phyloP scores from a whole-genome alignment of 1,284 basidiomycete species.

The Exobasidium cylindrosporum region DNA sequence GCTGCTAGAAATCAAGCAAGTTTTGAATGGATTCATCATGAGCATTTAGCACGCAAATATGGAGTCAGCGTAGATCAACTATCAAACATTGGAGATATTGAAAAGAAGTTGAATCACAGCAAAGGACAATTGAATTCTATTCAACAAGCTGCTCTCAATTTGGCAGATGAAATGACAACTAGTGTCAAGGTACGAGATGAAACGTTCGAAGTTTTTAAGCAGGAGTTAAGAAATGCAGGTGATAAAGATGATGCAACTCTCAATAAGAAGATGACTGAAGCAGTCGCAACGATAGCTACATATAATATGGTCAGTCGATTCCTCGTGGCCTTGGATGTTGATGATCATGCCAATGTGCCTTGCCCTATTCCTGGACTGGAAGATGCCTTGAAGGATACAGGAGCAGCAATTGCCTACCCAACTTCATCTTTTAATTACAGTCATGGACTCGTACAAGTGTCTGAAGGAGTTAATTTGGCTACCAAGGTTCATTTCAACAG shows the following conservation, averaged over 20 bases:
- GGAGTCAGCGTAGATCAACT: conserved; percentile 56
- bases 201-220: conserved; percentile 31
- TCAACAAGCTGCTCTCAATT: conserved; percentile 52
- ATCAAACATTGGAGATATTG: conserved; percentile 53
- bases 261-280: conserved; percentile 55
- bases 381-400: conserved; percentile 20
- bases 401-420: conserved; percentile 14
- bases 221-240: conserved; percentile 48
- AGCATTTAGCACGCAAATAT: conserved; percentile 54
- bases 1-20: conserved; percentile 57
- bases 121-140: conserved; percentile 25
- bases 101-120: conserved; percentile 13
- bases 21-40: conserved; percentile 58
- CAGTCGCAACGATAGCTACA: conserved; percentile 55
- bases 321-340: conserved; percentile 57
- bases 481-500: conserved; percentile 42
- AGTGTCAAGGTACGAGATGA: conserved; percentile 48
- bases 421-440: conserved; percentile 10
- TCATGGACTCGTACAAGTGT: conserved; percentile 32
- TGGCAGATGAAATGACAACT: conserved; percentile 57
- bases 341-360: conserved; percentile 46
- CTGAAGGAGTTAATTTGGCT: conserved; percentile 30
- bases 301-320: conserved; percentile 59
- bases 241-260: conserved; percentile 31
- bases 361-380: conserved; percentile 16